These are phyloP conservation scores for Apiotrichum akiyoshidainum DNA, from an alignment of 1,284 basidiomycete species.

Conservation along the genomic window DNA sequence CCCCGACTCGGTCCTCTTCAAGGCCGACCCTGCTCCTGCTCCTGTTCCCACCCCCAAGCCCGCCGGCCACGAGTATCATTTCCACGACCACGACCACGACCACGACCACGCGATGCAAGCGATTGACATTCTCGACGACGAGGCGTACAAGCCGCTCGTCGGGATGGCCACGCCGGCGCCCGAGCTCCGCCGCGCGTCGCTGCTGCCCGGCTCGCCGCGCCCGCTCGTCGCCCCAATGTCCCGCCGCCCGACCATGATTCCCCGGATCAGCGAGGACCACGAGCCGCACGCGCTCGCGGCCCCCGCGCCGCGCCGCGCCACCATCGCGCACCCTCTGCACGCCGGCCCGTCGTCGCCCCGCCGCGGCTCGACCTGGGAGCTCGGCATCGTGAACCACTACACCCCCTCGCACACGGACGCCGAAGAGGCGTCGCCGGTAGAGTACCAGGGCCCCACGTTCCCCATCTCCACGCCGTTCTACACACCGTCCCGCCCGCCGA, in stretches of 20 bases:
- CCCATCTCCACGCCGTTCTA: slow-evolving; percentile 1
- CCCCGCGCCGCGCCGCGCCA: background rate
- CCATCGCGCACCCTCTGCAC: background rate
- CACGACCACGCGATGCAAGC: background rate
- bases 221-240: background rate
- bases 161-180: background rate
- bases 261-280: background rate
- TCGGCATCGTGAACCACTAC: background rate
- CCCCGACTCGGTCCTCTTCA: slow-evolving; percentile 1
- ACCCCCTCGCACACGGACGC: background rate
- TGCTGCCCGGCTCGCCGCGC: background rate
- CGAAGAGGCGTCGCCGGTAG: background rate
- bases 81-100: background rate
- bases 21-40: background rate
- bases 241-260: background rate
- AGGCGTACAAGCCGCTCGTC: background rate
- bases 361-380: background rate
- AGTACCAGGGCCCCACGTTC: background rate
- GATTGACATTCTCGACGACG: slow-evolving; percentile 3
- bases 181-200: background rate
- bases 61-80: background rate
- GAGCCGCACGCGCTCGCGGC: background rate
- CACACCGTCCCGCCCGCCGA: background rate
- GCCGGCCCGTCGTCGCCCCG: background rate
- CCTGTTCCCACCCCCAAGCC: background rate